Evolutionary conservation across 2,329 filamentous ascomycete genomes (phyloP), one percentile per base, ranked within the genome.

Genomic region (Penicillium digitatum): DNA sequence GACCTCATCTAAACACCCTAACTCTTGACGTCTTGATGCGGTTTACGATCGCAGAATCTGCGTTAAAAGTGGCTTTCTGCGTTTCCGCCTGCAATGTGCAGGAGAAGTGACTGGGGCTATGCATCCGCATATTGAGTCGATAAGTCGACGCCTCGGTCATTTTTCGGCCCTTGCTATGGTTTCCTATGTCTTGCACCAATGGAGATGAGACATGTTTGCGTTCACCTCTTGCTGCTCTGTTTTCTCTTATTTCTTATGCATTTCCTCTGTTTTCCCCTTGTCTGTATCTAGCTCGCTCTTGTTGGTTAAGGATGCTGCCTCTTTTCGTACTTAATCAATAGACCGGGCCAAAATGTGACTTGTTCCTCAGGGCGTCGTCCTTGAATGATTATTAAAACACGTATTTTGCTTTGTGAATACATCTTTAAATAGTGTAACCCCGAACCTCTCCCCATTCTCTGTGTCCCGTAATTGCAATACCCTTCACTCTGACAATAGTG

Each of bases 1-100:
- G 73, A 76, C 62, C 74, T 76, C 61, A 76, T 76, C 70, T 76
- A 76, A 76, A 71, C 61, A 48, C 57, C 61, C 56, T 66, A 62
- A 63, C 56, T 61, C 62, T 62, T 66, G 62, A 69, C 66, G 62
- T 68, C 67, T 62, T 64, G 67, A 71, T 70, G 67, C 69, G 69
- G 67, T 69, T 69, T 63, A 70, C 57, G 70, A 71, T 65, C 64
- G 68, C 70, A 71, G 69, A 69, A 64, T 61, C 64, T 70, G 69
- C 65, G 69, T 62, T 51, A 70, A 72, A 73, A 73, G 71, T 73
- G 71, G 71, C 69, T 73, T 74, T 69, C 67, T 71, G 66, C 69
- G 65, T 69, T 64, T 59, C 60, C 63, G 59, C 65, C 63, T 61
- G 61, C 64, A 62, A 58, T 66, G 52, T n/a, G 59, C 38, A 44